These are phyloP conservation scores for Aspergillus fischeri DNA, from an alignment of 2,329 filamentous ascomycete species.

Conservation along the genomic window DNA sequence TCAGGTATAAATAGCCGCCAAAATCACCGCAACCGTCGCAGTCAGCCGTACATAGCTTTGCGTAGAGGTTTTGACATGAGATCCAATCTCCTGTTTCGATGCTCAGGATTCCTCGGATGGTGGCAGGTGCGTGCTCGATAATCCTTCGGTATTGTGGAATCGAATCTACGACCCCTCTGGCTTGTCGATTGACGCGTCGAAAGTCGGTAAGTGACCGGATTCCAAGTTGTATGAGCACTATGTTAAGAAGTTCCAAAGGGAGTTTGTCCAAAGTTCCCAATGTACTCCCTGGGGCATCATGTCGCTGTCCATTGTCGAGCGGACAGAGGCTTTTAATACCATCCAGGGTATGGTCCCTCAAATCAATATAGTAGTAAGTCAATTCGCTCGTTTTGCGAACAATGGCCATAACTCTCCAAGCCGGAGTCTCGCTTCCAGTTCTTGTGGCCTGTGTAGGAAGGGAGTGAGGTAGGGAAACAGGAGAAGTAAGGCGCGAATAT, in stretches of 20 bases:
- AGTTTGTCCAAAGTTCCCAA: slow-evolving; percentile 26
- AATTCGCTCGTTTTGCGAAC: slow-evolving; percentile 9
- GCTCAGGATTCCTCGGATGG: slow-evolving; percentile 26
- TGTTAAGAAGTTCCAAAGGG: slow-evolving; percentile 25
- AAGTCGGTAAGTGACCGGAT: slow-evolving; percentile 32
- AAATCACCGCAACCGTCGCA: slow-evolving; percentile 38
- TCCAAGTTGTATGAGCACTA: slow-evolving; percentile 28
- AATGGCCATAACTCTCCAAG: too few relatives aligned
- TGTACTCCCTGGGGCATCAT: neutral
- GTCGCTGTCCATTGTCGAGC: neutral
- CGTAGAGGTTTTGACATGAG: slow-evolving; percentile 31
- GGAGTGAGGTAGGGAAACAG: too few relatives aligned
- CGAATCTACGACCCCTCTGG: slow-evolving; percentile 34
- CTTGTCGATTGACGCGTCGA: slow-evolving; percentile 32
- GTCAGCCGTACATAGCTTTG: slow-evolving; percentile 25
- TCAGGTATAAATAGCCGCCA: slow-evolving; percentile 20
- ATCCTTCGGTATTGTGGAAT: slow-evolving; percentile 34
- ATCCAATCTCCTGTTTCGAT: slow-evolving; percentile 23
- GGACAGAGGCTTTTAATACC: slow-evolving; percentile 10
- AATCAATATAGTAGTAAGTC: slow-evolving; percentile 9
- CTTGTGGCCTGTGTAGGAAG: too few relatives aligned
- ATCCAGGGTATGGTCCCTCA: slow-evolving; percentile 10
- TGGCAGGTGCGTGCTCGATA: slow-evolving; percentile 25
- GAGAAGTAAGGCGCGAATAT: too few relatives aligned
- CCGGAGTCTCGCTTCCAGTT: too few relatives aligned